Evolutionary conservation across 768 basidiomycete species (phyloP).

Genomic region (Amyloporia xantha): DNA sequence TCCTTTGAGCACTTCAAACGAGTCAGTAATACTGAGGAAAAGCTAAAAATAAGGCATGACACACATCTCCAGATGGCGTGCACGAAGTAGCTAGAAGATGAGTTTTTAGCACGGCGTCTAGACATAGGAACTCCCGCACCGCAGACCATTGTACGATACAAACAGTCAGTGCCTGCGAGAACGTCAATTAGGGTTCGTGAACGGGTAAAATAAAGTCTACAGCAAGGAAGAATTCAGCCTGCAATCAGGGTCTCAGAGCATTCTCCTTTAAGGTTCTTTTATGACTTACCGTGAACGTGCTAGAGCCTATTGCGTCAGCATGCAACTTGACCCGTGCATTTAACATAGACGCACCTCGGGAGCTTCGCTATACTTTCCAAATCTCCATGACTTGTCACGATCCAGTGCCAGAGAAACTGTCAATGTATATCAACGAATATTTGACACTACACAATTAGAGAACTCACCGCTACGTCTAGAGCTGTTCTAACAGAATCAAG

Average conservation of each 20-base stretch:
- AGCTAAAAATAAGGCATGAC: not conserved
- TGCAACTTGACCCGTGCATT: too few species aligned
- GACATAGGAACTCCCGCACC: too few species aligned
- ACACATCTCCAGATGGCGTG: not conserved
- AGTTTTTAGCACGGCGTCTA: too few species aligned
- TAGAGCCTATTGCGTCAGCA: too few species aligned
- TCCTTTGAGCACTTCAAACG: not conserved
- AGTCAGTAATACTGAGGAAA: not conserved
- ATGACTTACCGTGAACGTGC: not conserved
- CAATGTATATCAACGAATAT: too few species aligned
- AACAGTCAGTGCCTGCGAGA: not conserved
- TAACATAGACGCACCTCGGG: not conserved
- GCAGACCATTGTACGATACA: constrained; percentile 2
- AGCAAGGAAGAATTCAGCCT: not conserved
- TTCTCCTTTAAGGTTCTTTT: too few species aligned
- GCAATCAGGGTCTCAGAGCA: not conserved
- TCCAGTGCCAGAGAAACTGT: not conserved
- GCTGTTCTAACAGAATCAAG: not conserved
- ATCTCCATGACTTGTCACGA: not conserved
- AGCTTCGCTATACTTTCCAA: not conserved
- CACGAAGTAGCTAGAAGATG: constrained; percentile 1
- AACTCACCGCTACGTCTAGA: not conserved
- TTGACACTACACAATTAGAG: too few species aligned
- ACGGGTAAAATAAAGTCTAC: too few species aligned
- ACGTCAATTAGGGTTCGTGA: too few species aligned